Evolutionary conservation across 2,329 filamentous ascomycete genomes (phyloP).

Genomic region (Dothistroma pini): DNA sequence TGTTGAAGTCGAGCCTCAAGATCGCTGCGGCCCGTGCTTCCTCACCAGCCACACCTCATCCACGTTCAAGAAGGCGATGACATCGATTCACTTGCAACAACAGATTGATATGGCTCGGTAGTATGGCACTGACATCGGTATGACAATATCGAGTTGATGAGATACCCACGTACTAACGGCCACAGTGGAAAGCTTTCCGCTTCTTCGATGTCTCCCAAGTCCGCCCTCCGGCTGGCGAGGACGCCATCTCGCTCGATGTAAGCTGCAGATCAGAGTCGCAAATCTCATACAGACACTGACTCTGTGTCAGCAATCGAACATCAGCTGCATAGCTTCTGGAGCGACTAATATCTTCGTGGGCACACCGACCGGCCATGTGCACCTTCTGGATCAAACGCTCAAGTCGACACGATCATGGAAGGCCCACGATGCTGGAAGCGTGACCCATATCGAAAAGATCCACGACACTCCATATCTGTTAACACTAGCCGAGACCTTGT

Average conservation of each 20-base stretch:
- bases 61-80: not conserved
- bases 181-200: slow-evolving; percentile 96
- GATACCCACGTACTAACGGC: not conserved
- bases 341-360: slow-evolving; percentile 88
- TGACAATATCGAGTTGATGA: not conserved
- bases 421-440: slow-evolving; percentile 73
- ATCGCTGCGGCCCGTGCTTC: not conserved
- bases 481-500: slow-evolving; percentile 82
- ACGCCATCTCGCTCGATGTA: slow-evolving; percentile 46
- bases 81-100: not conserved
- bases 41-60: slow-evolving; percentile 4
- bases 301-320: slow-evolving; percentile 54
- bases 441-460: slow-evolving; percentile 90
- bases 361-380: slow-evolving; percentile 77
- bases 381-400: slow-evolving; percentile 82
- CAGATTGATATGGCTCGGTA: slow-evolving; percentile 29
- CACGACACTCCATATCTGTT: slow-evolving; percentile 82
- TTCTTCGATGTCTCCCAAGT: slow-evolving; percentile 96
- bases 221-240: slow-evolving; percentile 73
- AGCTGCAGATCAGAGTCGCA: not conserved
- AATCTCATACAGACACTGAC: slow-evolving; percentile 15
- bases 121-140: slow-evolving; percentile 36
- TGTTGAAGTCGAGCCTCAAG: slow-evolving; percentile 8
- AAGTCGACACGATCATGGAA: slow-evolving; percentile 83
- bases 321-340: slow-evolving; percentile 79